Evolutionary conservation across 441 rosid species (phyloP).

Genomic region (Syzygium malaccense): DNA sequence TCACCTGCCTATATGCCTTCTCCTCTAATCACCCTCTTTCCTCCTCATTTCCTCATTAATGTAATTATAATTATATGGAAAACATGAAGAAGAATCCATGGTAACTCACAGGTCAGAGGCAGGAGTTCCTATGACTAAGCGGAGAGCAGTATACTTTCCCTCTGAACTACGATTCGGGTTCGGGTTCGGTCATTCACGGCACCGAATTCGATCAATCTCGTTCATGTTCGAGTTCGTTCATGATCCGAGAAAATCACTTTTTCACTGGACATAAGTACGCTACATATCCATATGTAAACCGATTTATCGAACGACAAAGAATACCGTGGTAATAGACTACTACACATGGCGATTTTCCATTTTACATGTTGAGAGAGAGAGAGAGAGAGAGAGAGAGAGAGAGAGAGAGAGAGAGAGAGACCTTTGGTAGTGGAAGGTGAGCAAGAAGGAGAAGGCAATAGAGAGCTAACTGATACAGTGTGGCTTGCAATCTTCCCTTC

Average conservation of each 20-base stretch:
- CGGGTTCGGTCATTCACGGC: not conserved
- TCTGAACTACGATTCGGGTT: not conserved
- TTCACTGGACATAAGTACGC: not conserved
- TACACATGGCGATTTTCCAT: not conserved
- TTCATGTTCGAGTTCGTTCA: not conserved
- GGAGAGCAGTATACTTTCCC: not conserved
- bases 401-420: not conserved
- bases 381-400: not conserved
- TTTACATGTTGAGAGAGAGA: not conserved
- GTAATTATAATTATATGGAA: not conserved
- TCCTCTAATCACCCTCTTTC: not conserved
- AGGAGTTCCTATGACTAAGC: not conserved
- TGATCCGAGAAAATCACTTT: not conserved
- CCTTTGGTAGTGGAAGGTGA: not conserved
- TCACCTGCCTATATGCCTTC: not conserved
- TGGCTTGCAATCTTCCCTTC: not conserved
- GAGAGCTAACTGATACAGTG: not conserved
- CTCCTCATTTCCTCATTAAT: not conserved
- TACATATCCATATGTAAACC: not conserved
- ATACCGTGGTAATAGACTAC: not conserved
- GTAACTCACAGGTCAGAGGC: not conserved
- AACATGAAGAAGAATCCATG: not conserved
- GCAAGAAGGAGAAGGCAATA: not conserved
- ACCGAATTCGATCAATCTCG: not conserved
- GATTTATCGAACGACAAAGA: accelerated